A percentile compares a stretch with the other conserved stretches of the same genome.
These are phyloP conservation scores for Jaapia argillacea DNA, from an alignment of 768 basidiomycete genomes.

Conservation along the genomic window DNA sequence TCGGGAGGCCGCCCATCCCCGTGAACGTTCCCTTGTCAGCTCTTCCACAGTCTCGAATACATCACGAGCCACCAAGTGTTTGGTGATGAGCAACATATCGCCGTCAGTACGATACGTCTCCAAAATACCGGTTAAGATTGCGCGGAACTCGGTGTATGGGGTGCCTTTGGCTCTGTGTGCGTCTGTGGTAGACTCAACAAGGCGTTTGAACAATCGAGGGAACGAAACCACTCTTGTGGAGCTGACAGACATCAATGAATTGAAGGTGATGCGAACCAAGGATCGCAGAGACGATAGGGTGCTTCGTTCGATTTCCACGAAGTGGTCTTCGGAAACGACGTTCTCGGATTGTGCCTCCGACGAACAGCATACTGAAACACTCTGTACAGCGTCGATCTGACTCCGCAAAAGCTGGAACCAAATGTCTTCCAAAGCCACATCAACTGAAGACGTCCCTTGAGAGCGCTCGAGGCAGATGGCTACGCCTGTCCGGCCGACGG, in stretches of 20 bases:
- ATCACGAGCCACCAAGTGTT: conserved; percentile 72
- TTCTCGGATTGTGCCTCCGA: conserved; percentile 6
- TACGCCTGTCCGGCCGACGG: conserved; percentile 51
- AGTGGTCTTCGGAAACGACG: conserved; percentile 10
- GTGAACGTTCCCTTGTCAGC: conserved; percentile 41
- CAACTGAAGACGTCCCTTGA: conserved; percentile 24
- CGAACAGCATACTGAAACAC: conserved; percentile 37
- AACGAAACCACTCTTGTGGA: conserved; percentile 78
- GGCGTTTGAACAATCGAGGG: conserved; percentile 83
- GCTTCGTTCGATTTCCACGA: conserved; percentile 15
- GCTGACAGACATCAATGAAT: conserved; percentile 74
- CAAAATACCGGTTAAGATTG: conserved; percentile 90
- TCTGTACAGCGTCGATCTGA: conserved; percentile 74
- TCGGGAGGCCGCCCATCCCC: conserved; percentile 52
- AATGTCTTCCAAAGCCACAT: conserved; percentile 62
- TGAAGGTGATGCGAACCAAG: conserved; percentile 79
- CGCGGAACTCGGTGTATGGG: conserved; percentile 84
- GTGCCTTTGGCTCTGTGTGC: conserved; percentile 42
- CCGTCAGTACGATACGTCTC: conserved; percentile 90
- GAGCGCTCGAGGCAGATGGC: conserved; percentile 66
- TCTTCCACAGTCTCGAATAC: conserved; percentile 65
- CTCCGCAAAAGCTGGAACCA: conserved; percentile 84
- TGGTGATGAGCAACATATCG: conserved; percentile 81
- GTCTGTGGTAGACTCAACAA: conserved; percentile 64
- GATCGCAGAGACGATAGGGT: conserved; percentile 49